These are phyloP conservation scores for Pseudotulostoma volvatum DNA, from an alignment of 495 filamentous ascomycete species.

Conservation along the genomic window DNA sequence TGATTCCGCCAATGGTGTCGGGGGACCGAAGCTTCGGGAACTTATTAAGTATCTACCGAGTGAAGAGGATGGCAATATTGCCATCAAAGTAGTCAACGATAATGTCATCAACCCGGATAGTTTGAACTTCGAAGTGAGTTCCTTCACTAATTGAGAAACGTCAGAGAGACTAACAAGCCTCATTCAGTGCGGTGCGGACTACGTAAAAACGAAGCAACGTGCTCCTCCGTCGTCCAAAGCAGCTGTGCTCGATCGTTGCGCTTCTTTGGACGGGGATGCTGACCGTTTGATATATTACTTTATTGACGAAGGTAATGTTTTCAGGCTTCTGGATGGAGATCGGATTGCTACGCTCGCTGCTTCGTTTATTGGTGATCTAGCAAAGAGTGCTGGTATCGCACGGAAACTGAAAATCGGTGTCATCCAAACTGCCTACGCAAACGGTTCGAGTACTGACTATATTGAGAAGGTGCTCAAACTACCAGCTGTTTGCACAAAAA, in stretches of 20 bases:
- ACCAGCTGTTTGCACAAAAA: constrained; percentile 81
- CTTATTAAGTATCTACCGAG: constrained; percentile 68
- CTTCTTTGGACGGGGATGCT: constrained; percentile 87
- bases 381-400: constrained; percentile 58
- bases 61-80: constrained; percentile 43
- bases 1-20: constrained; percentile 94
- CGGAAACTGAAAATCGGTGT: constrained; percentile 77
- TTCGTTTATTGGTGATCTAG: constrained; percentile 82
- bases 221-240: constrained; percentile 73
- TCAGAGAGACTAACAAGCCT: constrained; percentile 10
- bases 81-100: constrained; percentile 82
- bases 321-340: constrained; percentile 87
- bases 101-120: constrained; percentile 74
- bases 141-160: background rate
- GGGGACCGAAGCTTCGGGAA: constrained; percentile 77
- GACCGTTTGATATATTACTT: constrained; percentile 96
- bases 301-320: constrained; percentile 59
- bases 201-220: constrained; percentile 90
- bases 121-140: constrained; percentile 67
- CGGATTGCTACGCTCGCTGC: constrained; percentile 91
- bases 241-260: constrained; percentile 58
- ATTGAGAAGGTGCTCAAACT: constrained; percentile 76
- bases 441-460: constrained; percentile 87
- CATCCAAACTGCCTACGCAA: constrained; percentile 94
- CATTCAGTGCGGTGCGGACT: constrained; percentile 79